phyloP scores from a whole-genome alignment of 345 rosid genomes.

The Excoecaria agallocha region DNA sequence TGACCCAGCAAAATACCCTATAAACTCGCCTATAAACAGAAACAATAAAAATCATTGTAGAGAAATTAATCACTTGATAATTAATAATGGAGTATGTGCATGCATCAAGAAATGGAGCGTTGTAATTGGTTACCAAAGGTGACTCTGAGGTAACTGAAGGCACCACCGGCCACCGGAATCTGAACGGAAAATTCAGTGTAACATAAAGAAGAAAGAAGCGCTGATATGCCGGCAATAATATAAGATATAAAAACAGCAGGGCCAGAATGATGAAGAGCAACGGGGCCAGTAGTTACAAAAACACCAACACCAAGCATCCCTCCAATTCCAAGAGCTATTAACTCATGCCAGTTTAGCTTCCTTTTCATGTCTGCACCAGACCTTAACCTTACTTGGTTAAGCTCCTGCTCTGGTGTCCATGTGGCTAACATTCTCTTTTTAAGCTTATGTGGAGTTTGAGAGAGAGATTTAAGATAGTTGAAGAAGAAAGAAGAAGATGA shows the following conservation, averaged over 20 bases:
- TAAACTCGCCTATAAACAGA: conserved; percentile 62
- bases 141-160: conserved; percentile 89
- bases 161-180: conserved; percentile 94
- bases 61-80: background rate
- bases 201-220: conserved; percentile 86
- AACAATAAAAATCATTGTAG: conserved; percentile 8
- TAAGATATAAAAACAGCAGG: conserved; percentile 87
- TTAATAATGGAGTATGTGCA: background rate
- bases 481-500: conserved; percentile 24
- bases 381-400: conserved; percentile 75
- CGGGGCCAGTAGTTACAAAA: conserved; percentile 81
- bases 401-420: conserved; percentile 90
- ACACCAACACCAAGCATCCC: conserved; percentile 98
- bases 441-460: conserved; percentile 79
- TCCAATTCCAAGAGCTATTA: conserved; percentile 85
- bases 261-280: conserved; percentile 60
- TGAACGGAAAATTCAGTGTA: conserved; percentile 92
- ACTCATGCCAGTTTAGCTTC: conserved; percentile 76
- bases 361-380: conserved; percentile 97
- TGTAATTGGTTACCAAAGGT: conserved; percentile 63
- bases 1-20: conserved; percentile 84
- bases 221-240: conserved; percentile 73
- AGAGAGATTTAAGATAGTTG: conserved; percentile 59
- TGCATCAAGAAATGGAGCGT: background rate
- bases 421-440: conserved; percentile 85